Evolutionary conservation across 495 filamentous ascomycete genomes (phyloP), one percentile per base, ranked within the genome.

Genomic region (Sphaerosporella brunnea): DNA sequence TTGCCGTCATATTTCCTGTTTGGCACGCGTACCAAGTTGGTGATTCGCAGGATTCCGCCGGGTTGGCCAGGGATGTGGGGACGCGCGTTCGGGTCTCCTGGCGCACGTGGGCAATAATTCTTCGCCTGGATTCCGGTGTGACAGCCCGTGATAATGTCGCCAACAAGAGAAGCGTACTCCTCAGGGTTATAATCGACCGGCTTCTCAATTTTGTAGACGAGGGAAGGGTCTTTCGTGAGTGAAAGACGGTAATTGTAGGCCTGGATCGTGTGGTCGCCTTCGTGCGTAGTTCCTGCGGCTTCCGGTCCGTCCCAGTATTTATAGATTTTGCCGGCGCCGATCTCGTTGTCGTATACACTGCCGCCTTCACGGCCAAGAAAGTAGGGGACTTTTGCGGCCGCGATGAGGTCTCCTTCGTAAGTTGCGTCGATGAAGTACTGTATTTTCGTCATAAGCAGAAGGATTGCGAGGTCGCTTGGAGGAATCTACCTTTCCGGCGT

Each of bases 361-460:
- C 2, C 23, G 3, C 25, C 20, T 36, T 50, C 38, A n/a, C 47
- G 10, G 11, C 36, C 47, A 11, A 32, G 2, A 25, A 43, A 44
- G 25, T 13, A 36, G 9, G 38, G 47, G 21, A 43, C 44, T 28
- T 23, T 20, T 1, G 47, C 47, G 37, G 38, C 47, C 23, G 4
- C 47, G 25, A 50, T 50, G 23, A 50, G 37, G 26, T 50, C 47
- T 16, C 47, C 47, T 45, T 50, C 38, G 46, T 50, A 50, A 4
- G 38, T 21, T 5, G 47, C 47, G 25, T 50, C 38, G 25, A 50
- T 23, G 25, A 50, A 50, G 46, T 48, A 48, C 46, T 48, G 10
- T 15, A 7, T 18, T 4, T 18, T 23, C 43, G 11, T 46, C 35
- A 37, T 7, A 5, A 32, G 7, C 28, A 32, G 28, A 32, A 5